Base-by-base conservation (phyloP, 768 basidiomycete species). In the Leccinellum rugosiceps region DNA sequence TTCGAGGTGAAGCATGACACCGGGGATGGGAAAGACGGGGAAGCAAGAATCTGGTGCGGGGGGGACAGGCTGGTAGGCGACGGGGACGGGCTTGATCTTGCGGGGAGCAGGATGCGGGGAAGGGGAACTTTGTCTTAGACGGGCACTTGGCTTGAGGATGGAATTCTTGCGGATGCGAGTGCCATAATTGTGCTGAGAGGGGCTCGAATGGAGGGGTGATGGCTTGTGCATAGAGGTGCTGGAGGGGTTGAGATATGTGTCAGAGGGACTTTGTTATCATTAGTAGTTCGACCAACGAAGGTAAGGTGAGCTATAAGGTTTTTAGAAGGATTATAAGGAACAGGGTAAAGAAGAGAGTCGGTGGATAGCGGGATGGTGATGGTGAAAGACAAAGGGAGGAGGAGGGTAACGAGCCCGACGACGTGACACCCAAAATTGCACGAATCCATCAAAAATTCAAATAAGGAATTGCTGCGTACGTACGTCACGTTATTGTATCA, bases 1-100 rank as follows among this genome's bases (percentile, higher is more conserved):
- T 61, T 90, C 89, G 4, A 84, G 81, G 62, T 91, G 89, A 19
- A 91, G 78, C 55, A 86, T 77, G 70, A 89, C 77, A 63, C 83
- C 72, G 2, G 80, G 78, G 0, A 87, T 81, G 2, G 88, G 87
- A 63, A 88, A 89, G 13, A 70, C 56, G 26, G 80, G 76, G 17
- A 69, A 58, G 25, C 55, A 60, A 26, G 54, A 63, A 21, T 68
- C 65, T 17, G 61, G 45, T 1, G 67, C 31, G 52, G 61, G 46
- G 52, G 59, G 41, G 41, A 57, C 52, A 48, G 63, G 64, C 26
- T 45, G 62, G 61, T 60, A 68, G 59, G 65, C 32, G 62, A 49
- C 35, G 50, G 70, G 70, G 15, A 68, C 65, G 38, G 71, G 72
- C 58, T 66, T 75, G 65, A 72, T 65, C 57, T 67, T 70, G 50